phyloP scores from a whole-genome alignment of 2,329 filamentous ascomycete genomes.

The Tolypocladium sp. region DNA sequence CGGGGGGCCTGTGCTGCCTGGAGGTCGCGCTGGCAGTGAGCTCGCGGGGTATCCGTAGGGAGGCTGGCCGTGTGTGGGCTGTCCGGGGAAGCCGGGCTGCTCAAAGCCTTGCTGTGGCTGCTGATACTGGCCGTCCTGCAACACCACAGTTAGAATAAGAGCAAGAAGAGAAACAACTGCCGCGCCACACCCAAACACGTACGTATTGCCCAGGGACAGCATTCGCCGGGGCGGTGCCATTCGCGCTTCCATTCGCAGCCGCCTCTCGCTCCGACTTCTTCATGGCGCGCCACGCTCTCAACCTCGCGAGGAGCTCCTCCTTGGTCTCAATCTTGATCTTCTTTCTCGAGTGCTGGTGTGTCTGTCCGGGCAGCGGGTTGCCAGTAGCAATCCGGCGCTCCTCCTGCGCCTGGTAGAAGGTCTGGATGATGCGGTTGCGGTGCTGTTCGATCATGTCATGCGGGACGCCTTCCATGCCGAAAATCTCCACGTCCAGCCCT shows the following conservation, averaged over 20 bases:
- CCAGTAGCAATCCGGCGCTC: slow-evolving; percentile 75
- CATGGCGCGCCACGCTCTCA: slow-evolving; percentile 68
- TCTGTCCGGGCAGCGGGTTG: slow-evolving; percentile 65
- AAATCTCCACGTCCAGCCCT: slow-evolving; percentile 87
- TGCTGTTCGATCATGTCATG: slow-evolving; percentile 76
- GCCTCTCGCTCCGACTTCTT: slow-evolving; percentile 48
- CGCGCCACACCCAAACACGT: slow-evolving; percentile 23
- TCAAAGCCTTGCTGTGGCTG: slow-evolving; percentile 11
- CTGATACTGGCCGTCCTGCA: slow-evolving; percentile 14
- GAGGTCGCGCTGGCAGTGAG: slow-evolving; percentile 37
- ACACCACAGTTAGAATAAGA: not conserved
- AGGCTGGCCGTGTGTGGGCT: slow-evolving; percentile 11
- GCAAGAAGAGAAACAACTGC: too few species aligned
- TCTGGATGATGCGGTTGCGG: slow-evolving; percentile 75
- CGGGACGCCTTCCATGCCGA: slow-evolving; percentile 95
- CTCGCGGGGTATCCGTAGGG: slow-evolving; percentile 23
- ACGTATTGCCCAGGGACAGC: slow-evolving; percentile 50
- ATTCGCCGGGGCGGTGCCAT: slow-evolving; percentile 19
- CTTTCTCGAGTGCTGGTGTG: slow-evolving; percentile 56
- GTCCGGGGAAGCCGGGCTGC: slow-evolving; percentile 13
- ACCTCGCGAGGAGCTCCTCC: slow-evolving; percentile 69
- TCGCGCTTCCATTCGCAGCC: slow-evolving; percentile 35
- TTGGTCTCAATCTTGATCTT: slow-evolving; percentile 65
- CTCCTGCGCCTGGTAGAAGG: slow-evolving; percentile 77
- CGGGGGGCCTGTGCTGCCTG: slow-evolving; percentile 25